Conservation (phyloP, 2,329 filamentous ascomycete species). For the Dactylellina haptotyla region DNA sequence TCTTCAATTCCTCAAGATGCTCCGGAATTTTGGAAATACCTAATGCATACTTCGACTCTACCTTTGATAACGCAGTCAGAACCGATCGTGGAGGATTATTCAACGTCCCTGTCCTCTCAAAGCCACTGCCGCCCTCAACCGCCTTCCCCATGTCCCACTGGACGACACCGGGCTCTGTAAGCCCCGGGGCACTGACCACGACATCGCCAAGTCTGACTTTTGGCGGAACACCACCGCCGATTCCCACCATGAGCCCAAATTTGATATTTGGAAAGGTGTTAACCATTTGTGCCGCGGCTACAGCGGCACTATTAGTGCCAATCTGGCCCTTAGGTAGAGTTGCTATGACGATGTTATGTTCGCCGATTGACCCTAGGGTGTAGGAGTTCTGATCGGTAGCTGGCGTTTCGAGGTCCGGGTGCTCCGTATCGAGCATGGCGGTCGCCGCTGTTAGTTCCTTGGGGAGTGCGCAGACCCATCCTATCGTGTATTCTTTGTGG, state of each 20-base stretch:
- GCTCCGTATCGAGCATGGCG: constrained; percentile 14
- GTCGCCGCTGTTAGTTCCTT: constrained; percentile 13
- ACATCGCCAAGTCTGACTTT: constrained; percentile 47
- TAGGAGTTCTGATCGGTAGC: constrained; percentile 5
- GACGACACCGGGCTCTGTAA: background rate
- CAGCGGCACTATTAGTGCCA: constrained; percentile 39
- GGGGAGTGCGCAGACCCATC: constrained; percentile 32
- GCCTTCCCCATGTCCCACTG: constrained; percentile 24
- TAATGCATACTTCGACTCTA: background rate
- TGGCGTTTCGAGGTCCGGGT: constrained; percentile 8
- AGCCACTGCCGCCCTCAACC: background rate
- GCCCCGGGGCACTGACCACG: constrained; percentile 9
- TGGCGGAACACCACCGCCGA: constrained; percentile 3
- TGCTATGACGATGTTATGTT: constrained; percentile 31
- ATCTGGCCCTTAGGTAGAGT: constrained; percentile 11
- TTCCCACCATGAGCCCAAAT: constrained; percentile 24
- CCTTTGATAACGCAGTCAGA: background rate
- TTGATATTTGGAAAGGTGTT: constrained; percentile 9
- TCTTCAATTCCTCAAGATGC: background rate
- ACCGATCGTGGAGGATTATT: background rate
- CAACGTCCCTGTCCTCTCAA: background rate
- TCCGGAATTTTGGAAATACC: background rate
- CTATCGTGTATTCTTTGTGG: constrained; percentile 19
- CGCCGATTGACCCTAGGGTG: constrained; percentile 4
- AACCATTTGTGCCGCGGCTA: constrained; percentile 20